Base-by-base conservation (phyloP, 2,329 filamentous ascomycete genomes). In the Ascosphaera acerosa region DNA sequence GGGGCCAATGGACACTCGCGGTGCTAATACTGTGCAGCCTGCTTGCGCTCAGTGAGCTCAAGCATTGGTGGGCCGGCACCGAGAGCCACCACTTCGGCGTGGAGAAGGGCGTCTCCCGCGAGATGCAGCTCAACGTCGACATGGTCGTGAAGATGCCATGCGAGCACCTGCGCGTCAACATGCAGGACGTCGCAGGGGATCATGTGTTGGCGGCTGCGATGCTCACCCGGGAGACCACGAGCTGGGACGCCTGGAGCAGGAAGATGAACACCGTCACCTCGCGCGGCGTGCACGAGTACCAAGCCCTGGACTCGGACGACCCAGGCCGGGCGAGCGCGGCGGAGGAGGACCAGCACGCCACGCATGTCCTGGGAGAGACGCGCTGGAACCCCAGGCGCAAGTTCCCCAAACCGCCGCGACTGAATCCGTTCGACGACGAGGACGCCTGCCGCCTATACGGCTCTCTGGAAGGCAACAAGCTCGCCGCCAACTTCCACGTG, bases 401-500 rank as follows among this genome's bases (percentile, higher is more conserved):
- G 49, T 73, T 70, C 38, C 43, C 65, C 20, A 82, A 76, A 62
- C 87, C 80, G 2, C 82, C 81, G 2, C 62, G 57, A 36, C 45
- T 87, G 33, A 54, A 55, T 32, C 52, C 60, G 16, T 44, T 54
- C 12, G 62, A 61, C 47, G 55, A 57, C 15, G 52, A 62, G 10
- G 76, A 91, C 49, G 75, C 76, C 37, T 97, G 87, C 51, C 69
- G 87, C 30, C 70, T 97, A 38, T 97, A 69, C 50, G 87, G 87
- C 19, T 89, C 70, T 43, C 52, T 97, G 49, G 76, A 90, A 41
- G 65, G 89, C 41, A 97, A 97, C 53, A 90, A 89, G 56, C 87
- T 97, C 28, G 84, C 92, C 53, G 87, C 84, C 3, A 84, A 97
- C 51, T 94, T 97, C 48, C 87, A 97, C 49, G 87, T 97, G 45